Evolutionary conservation across 352 stramenopile species (phyloP).

Genomic region (Globisporangium camurandrum): DNA sequence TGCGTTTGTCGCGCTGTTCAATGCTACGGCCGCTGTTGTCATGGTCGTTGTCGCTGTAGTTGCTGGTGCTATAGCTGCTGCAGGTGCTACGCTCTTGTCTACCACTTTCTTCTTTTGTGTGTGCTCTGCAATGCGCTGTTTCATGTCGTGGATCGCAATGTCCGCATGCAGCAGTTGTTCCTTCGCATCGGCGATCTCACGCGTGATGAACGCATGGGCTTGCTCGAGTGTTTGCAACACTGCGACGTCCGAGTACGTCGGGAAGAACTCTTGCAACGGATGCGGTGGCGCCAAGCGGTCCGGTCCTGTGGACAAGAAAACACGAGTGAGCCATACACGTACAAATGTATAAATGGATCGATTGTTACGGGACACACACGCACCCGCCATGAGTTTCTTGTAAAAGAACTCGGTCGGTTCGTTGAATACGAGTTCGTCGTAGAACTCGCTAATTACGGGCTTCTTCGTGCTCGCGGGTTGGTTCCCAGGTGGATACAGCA

Average conservation of each 20-base stretch:
- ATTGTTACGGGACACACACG: neutral
- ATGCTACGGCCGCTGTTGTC: no score
- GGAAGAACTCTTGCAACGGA: constrained; percentile 78
- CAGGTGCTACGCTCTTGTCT: constrained; percentile 24
- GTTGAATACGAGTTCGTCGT: constrained; percentile 98
- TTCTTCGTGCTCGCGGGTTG: constrained; percentile 88
- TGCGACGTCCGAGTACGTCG: constrained; percentile 83
- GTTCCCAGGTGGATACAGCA: constrained; percentile 77
- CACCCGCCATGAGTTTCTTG: constrained; percentile 81
- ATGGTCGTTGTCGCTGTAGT: neutral
- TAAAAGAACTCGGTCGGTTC: constrained; percentile 95
- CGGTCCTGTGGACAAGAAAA: constrained; percentile 37
- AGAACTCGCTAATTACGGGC: constrained; percentile 94
- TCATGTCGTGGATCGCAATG: constrained; percentile 69
- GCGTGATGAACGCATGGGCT: constrained; percentile 76
- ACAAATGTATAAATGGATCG: neutral
- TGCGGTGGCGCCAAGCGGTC: constrained; percentile 61
- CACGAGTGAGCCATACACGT: no score
- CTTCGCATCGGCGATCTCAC: constrained; percentile 69
- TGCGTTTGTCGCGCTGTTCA: no score
- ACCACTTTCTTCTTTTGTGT: constrained; percentile 71
- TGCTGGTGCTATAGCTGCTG: neutral
- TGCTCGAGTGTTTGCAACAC: constrained; percentile 80
- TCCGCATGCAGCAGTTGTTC: constrained; percentile 53
- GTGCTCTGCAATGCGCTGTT: constrained; percentile 65